phyloP scores from a whole-genome alignment of 768 basidiomycete genomes.

The Naematelia encephala region DNA sequence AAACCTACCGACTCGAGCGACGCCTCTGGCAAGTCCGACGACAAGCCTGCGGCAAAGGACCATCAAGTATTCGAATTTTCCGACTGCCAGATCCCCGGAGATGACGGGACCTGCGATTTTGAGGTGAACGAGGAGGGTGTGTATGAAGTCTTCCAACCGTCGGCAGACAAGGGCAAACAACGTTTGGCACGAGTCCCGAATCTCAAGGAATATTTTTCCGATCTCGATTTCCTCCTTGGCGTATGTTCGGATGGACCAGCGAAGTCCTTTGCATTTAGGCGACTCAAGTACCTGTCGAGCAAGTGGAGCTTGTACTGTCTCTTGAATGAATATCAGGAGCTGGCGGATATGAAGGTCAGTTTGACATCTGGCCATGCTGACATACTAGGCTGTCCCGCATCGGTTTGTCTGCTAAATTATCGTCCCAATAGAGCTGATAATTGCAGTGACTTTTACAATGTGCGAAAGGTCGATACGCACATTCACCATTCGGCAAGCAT shows the following conservation, averaged over 20 bases:
- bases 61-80: slow-evolving; percentile 60
- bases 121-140: slow-evolving; percentile 83
- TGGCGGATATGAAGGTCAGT: slow-evolving; percentile 91
- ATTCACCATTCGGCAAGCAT: slow-evolving; percentile 98
- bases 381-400: slow-evolving; percentile 68
- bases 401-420: slow-evolving; percentile 55
- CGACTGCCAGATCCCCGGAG: slow-evolving; percentile 68
- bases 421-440: slow-evolving; percentile 1
- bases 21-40: slow-evolving; percentile 10
- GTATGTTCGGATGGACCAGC: slow-evolving; percentile 94
- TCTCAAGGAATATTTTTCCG: slow-evolving; percentile 91
- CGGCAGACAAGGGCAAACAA: slow-evolving; percentile 20
- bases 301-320: slow-evolving; percentile 93
- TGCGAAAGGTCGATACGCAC: slow-evolving; percentile 97
- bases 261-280: slow-evolving; percentile 88
- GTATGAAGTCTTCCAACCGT: slow-evolving; percentile 51
- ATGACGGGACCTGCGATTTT: slow-evolving; percentile 60
- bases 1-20: slow-evolving; percentile 15
- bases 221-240: slow-evolving; percentile 82
- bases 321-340: slow-evolving; percentile 87
- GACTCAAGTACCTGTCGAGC: slow-evolving; percentile 84
- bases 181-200: slow-evolving; percentile 35
- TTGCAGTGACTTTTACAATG: slow-evolving; percentile 96
- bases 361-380: background rate
- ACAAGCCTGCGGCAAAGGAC: slow-evolving; percentile 27